Percentiles rank a stretch among this genome's conserved stretches.
These are phyloP conservation scores for Pneumocystis sp. DNA, from an alignment of 1,139 yeast species.

Conservation along the genomic window DNA sequence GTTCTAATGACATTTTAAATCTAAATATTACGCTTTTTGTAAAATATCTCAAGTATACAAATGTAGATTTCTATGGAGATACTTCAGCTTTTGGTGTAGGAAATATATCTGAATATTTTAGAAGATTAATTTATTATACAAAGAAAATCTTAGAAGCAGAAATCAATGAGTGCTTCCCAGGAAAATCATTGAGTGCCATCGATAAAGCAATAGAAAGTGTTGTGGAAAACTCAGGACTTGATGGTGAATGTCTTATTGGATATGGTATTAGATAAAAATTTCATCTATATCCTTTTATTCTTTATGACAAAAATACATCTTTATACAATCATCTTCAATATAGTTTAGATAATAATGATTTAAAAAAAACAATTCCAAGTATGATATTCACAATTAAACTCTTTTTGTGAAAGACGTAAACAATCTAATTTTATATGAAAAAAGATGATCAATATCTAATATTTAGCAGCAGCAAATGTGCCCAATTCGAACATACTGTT, in stretches of 20 bases:
- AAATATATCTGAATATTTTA: neutral
- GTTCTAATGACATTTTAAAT: neutral
- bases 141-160: neutral
- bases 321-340: neutral
- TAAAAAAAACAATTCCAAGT: neutral
- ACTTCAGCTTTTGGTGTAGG: constrained; percentile 2
- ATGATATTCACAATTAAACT: neutral
- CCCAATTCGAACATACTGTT: constrained; percentile 1
- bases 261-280: neutral
- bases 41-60: neutral
- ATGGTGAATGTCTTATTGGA: neutral
- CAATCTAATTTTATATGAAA: neutral
- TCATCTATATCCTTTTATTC: neutral
- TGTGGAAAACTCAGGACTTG: neutral
- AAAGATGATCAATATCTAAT: neutral
- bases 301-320: neutral
- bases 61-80: neutral
- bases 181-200: neutral
- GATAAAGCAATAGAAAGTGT: constrained; percentile 1
- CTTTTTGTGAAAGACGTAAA: neutral
- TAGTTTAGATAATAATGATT: neutral
- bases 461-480: neutral
- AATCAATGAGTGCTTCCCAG: neutral
- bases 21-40: constrained; percentile 2
- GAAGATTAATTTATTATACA: neutral